Conservation (phyloP, 345 rosid genomes). For the Citrus inodora region DNA sequence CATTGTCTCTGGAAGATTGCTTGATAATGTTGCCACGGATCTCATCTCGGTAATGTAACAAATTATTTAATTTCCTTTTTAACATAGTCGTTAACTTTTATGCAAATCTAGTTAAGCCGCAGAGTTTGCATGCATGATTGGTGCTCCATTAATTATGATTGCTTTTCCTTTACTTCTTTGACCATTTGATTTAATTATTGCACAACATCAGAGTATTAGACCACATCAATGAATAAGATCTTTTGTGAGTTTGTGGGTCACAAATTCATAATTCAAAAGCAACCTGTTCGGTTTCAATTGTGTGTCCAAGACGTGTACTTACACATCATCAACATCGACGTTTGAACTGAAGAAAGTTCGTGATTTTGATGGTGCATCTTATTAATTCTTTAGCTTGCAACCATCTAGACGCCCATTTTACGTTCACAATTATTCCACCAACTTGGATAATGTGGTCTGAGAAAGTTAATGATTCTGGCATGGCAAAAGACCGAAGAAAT, state of each 20-base stretch:
- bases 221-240: too few species aligned
- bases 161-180: neutral
- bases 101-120: neutral
- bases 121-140: neutral
- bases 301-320: neutral
- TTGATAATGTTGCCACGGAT: neutral
- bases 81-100: neutral
- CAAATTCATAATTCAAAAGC: too few species aligned
- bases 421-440: neutral
- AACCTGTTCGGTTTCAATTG: too few species aligned
- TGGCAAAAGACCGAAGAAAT: neutral
- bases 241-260: too few species aligned
- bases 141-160: neutral
- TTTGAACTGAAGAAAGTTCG: neutral
- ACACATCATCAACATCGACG: neutral
- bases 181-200: neutral
- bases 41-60: neutral
- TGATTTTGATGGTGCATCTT: too few species aligned
- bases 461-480: neutral
- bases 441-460: neutral
- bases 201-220: neutral
- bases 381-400: too few species aligned
- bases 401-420: neutral
- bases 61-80: neutral
- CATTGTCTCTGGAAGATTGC: neutral